A percentile compares a stretch with the other conserved stretches of the same genome.
phyloP scores from a whole-genome alignment of 495 filamentous ascomycete species.

The Aspergillus avenaceus region DNA sequence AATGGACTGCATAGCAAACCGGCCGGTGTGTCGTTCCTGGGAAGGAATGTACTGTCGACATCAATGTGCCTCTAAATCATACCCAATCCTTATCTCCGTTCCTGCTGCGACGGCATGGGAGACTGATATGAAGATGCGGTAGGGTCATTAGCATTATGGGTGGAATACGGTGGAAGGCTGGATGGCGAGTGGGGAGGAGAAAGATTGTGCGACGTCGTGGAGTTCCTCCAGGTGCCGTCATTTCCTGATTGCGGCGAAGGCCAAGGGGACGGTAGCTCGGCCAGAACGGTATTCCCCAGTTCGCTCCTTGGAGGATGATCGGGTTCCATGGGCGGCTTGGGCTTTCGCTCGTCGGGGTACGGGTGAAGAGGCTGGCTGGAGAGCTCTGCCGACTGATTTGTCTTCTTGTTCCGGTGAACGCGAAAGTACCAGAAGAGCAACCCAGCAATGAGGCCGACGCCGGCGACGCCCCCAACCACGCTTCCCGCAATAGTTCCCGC shows the following conservation, averaged over 20 bases:
- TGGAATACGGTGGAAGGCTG: background rate
- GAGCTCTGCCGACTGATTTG: background rate
- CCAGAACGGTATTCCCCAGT: background rate
- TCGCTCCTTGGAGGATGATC: background rate
- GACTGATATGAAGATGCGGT: too few relatives aligned
- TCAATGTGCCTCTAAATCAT: too few relatives aligned
- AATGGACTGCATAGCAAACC: too few relatives aligned
- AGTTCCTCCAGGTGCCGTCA: background rate
- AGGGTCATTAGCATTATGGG: background rate
- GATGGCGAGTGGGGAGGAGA: background rate
- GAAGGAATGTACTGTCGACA: too few relatives aligned
- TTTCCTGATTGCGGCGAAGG: background rate
- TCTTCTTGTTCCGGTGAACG: background rate
- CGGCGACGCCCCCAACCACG: slow-evolving; percentile 2
- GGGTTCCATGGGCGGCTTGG: background rate
- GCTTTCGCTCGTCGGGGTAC: background rate
- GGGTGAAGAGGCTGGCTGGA: background rate
- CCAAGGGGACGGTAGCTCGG: background rate
- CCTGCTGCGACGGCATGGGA: too few relatives aligned
- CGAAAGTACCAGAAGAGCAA: background rate
- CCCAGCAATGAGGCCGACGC: background rate
- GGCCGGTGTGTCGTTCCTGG: too few relatives aligned
- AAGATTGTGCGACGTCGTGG: background rate
- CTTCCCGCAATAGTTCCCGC: slow-evolving; percentile 5
- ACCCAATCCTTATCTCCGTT: too few relatives aligned